These are phyloP conservation scores for Tolypocladium capitatum DNA, from an alignment of 2,329 filamentous ascomycete species.

Conservation along the genomic window DNA sequence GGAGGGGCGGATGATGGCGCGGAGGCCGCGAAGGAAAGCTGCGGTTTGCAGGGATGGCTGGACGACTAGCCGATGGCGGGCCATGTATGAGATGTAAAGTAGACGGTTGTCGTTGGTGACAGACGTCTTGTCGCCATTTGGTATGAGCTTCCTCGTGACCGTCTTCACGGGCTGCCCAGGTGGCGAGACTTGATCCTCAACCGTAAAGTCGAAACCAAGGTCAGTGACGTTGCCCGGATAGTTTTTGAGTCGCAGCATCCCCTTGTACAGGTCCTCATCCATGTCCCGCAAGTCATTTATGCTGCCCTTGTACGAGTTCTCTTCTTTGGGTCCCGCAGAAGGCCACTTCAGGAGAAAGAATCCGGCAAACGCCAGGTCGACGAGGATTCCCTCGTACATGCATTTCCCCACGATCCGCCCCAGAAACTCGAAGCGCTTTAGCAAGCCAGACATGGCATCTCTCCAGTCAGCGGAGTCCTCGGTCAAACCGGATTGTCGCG, in stretches of 20 bases:
- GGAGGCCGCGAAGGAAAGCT: constrained; percentile 76
- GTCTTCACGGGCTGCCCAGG: constrained; percentile 39
- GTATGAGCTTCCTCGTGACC: constrained; percentile 61
- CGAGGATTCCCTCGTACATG: constrained; percentile 89
- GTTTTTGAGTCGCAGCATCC: constrained; percentile 71
- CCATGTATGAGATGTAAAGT: constrained; percentile 88
- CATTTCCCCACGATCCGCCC: constrained; percentile 92
- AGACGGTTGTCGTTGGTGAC: constrained; percentile 90
- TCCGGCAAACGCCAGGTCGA: constrained; percentile 83
- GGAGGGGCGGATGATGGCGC: constrained; percentile 74
- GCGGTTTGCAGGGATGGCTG: constrained; percentile 73
- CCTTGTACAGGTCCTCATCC: constrained; percentile 81
- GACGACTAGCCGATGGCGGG: constrained; percentile 68
- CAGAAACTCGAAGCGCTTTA: constrained; percentile 77
- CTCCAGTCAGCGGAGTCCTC: constrained; percentile 45
- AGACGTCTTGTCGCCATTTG: constrained; percentile 58
- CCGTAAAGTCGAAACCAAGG: constrained; percentile 76
- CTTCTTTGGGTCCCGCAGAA: constrained; percentile 48
- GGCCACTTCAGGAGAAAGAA: constrained; percentile 98
- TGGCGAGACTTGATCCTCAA: constrained; percentile 53
- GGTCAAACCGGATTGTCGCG: constrained; percentile 36
- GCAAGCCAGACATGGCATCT: constrained; percentile 42
- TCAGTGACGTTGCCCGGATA: constrained; percentile 59
- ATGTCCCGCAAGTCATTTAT: constrained; percentile 89
- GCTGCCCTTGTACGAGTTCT: constrained; percentile 73